phyloP scores from a whole-genome alignment of 805 yeast genomes.

The Kuraishia hungarica region DNA sequence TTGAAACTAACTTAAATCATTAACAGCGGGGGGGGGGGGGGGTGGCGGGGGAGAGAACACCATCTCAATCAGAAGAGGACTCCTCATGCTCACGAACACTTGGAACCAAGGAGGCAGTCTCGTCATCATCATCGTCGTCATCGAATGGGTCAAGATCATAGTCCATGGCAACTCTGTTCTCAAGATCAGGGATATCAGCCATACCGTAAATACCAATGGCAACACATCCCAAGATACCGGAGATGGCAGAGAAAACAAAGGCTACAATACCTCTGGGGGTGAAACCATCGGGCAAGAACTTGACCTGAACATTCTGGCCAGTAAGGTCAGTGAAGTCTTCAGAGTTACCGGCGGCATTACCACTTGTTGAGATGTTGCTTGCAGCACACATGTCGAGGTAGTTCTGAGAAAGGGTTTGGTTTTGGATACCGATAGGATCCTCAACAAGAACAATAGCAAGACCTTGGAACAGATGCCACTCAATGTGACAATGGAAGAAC shows the following conservation, averaged over 20 bases:
- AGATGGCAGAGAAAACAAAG: conserved; percentile 77
- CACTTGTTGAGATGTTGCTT: conserved; percentile 43
- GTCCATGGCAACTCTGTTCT: conserved; percentile 50
- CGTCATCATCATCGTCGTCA: conserved; percentile 17
- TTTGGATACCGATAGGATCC: conserved; percentile 68
- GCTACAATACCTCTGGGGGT: conserved; percentile 95
- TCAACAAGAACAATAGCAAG: conserved; percentile 70
- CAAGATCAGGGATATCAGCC: conserved; percentile 68
- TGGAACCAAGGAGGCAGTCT: not conserved
- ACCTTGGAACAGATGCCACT: conserved; percentile 81
- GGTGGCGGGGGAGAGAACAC: not conserved
- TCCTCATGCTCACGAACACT: not conserved
- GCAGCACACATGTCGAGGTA: conserved; percentile 53
- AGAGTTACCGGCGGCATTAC: conserved; percentile 88
- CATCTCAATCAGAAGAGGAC: not conserved
- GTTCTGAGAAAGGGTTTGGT: conserved; percentile 54
- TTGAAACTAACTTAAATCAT: not conserved
- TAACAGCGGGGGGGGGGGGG: not conserved
- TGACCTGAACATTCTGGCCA: conserved; percentile 67
- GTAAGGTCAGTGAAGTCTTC: conserved; percentile 54
- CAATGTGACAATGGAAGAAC: conserved; percentile 90
- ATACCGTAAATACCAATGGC: conserved; percentile 79
- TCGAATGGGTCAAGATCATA: conserved; percentile 35
- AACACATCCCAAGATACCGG: conserved; percentile 77
- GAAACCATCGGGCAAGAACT: conserved; percentile 75